Evolutionary conservation across 1,284 basidiomycete genomes (phyloP), one percentile per base, ranked within the genome.

Genomic region (Xerocomus nothofagi): DNA sequence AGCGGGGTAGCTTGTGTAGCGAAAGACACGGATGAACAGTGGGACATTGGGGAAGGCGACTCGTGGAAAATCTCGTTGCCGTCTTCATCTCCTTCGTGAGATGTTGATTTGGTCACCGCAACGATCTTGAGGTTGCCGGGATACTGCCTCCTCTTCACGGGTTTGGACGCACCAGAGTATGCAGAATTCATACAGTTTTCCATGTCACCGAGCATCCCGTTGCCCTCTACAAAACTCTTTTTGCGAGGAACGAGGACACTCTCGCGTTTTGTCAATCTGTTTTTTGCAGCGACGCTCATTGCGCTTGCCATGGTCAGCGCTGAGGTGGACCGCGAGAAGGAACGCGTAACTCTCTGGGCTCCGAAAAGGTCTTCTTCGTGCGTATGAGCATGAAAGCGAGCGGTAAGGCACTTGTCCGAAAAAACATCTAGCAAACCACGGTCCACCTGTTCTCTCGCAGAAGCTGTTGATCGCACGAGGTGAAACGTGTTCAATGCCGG

Each of bases 391-490:
- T 83, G 76, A 30, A 76, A 73, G 29, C 84, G 76, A n/a, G 82
- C 83, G 9, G 74, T 75, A 33, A 82, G 62, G 53, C 84, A 83
- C 17, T 74, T 71, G 51, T 82, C 77, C 11, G 87, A 88, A 55
- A 83, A 78, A 41, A 91, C 80, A 55, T 91, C 88, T 44, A 77
- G 74, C 17, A 91, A 69, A 12, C 78, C 81, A 39, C 80, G 77
- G 56, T 91, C 87, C 30, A 88, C 80, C 42, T 80, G 77, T 24
- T 81, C 75, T 18, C 91, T 82, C 27, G 85, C 82, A 29, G 80
- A 74, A 14, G 79, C 71, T 7, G 89, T 86, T 9, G 84, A 82
- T 9, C 90, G 82, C 27, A 83, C 79, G 47, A 91, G 80, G 32
- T 87, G 73, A 40, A 89, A 77, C 4, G 80, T 82, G 23, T 81